Percentiles rank a stretch among this genome's conserved stretches.
Conservation (phyloP, 2,329 filamentous ascomycete genomes). For the Colletotrichum sp. region DNA sequence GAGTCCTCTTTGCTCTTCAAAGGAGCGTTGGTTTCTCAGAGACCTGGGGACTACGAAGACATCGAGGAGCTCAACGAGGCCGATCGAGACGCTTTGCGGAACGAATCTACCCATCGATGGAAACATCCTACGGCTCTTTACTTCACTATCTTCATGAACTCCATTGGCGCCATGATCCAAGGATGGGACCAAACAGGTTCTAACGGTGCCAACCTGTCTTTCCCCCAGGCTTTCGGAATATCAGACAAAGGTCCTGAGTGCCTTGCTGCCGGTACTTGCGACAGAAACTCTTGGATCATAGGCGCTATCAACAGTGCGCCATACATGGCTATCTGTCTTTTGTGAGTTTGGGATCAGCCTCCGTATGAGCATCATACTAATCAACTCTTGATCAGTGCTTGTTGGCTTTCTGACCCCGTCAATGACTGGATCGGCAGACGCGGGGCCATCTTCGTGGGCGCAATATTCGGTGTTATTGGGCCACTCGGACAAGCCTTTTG, state of each 20-base stretch:
- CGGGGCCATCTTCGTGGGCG: conserved; percentile 68
- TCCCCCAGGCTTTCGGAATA: conserved; percentile 51
- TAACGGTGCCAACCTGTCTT: conserved; percentile 55
- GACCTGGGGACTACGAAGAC: conserved; percentile 50
- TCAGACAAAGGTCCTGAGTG: conserved; percentile 39
- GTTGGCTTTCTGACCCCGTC: conserved; percentile 67
- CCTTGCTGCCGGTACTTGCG: conserved; percentile 38
- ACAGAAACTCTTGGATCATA: conserved; percentile 62
- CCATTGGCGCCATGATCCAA: conserved; percentile 59
- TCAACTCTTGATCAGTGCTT: conserved; percentile 23
- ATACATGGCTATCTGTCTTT: conserved; percentile 34
- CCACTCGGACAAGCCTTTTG: conserved; percentile 65
- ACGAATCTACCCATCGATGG: conserved; percentile 55
- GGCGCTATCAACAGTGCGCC: conserved; percentile 62
- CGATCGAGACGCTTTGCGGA: conserved; percentile 44
- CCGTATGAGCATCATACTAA: background rate
- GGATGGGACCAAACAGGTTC: conserved; percentile 53
- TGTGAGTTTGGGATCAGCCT: background rate
- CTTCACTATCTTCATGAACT: conserved; percentile 55
- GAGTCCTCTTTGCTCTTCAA: conserved; percentile 46
- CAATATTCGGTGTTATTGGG: conserved; percentile 65
- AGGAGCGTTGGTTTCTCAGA: conserved; percentile 56
- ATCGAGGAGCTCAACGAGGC: conserved; percentile 49
- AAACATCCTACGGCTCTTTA: conserved; percentile 52
- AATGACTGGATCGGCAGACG: conserved; percentile 65